Evolutionary conservation across 768 basidiomycete species (phyloP).

Genomic region (Phanerochaete sordida): DNA sequence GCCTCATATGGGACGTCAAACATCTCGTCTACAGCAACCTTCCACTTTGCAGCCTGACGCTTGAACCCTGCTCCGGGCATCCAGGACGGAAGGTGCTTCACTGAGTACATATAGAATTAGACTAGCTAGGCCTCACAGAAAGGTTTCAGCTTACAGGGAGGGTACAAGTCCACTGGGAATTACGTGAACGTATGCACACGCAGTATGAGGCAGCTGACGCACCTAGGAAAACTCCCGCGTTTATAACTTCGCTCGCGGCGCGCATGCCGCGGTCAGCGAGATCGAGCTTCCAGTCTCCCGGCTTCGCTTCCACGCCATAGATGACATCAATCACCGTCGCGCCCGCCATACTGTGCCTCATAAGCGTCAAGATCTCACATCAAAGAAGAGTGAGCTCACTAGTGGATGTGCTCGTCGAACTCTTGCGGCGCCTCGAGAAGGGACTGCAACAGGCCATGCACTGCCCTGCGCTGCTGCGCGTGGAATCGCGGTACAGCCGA

Average conservation of each 20-base stretch:
- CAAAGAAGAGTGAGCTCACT: background rate
- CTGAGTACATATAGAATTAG: constrained; percentile 8
- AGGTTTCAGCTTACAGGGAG: background rate
- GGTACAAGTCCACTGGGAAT: background rate
- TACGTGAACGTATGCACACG: too few species aligned
- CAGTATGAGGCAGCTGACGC: too few species aligned
- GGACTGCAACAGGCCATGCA: constrained; percentile 3
- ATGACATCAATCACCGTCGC: background rate
- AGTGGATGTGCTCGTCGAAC: constrained; percentile 12
- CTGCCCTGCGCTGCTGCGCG: background rate
- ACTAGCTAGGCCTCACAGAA: background rate
- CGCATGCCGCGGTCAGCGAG: background rate
- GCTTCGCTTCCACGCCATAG: background rate
- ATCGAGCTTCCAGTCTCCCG: background rate
- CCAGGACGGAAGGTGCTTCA: constrained; percentile 21
- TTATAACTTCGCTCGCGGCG: background rate
- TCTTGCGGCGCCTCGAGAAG: constrained; percentile 24
- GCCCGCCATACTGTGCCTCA: background rate
- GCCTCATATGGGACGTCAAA: constrained; percentile 5
- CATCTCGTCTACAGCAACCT: constrained; percentile 3
- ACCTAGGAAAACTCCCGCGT: too few species aligned
- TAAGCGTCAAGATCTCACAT: background rate
- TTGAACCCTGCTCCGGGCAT: constrained; percentile 20
- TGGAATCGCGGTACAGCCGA: background rate
- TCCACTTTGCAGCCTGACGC: constrained; percentile 9